phyloP scores from a whole-genome alignment of 768 basidiomycete species.

The Hemileccinum rubropunctum region DNA sequence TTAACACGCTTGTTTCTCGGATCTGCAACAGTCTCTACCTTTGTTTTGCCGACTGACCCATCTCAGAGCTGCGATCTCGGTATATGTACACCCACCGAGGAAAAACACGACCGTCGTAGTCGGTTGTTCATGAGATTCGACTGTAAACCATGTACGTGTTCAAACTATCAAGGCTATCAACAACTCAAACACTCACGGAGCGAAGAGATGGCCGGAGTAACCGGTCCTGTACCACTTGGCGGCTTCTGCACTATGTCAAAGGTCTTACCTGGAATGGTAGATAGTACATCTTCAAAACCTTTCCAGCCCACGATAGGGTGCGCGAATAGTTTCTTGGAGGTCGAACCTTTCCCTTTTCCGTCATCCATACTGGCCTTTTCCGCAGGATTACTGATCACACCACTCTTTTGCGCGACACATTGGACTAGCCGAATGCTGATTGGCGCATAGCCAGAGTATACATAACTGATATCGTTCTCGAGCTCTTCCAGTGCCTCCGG shows the following conservation, averaged over 20 bases:
- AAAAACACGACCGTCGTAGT: conserved; percentile 94
- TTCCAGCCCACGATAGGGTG: conserved; percentile 97
- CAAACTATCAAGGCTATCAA: neutral
- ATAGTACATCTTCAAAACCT: conserved; percentile 90
- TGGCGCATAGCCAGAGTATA: conserved; percentile 96
- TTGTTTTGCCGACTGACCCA: conserved; percentile 86
- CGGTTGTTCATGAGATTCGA: conserved; percentile 52
- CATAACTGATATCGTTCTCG: conserved; percentile 93
- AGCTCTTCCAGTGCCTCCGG: conserved; percentile 73
- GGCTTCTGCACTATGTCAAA: conserved; percentile 69
- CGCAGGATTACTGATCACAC: conserved; percentile 78
- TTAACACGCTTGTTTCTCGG: conserved; percentile 4
- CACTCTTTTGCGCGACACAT: conserved; percentile 88
- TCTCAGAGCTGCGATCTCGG: conserved; percentile 92
- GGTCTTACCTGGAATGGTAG: conserved; percentile 78
- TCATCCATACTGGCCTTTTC: conserved; percentile 46
- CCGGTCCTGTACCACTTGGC: conserved; percentile 26
- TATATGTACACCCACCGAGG: conserved; percentile 95
- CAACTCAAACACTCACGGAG: conserved; percentile 31
- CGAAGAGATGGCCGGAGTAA: conserved; percentile 28
- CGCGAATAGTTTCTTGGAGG: conserved; percentile 64
- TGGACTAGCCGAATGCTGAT: conserved; percentile 90
- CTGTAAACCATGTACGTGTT: conserved; percentile 26
- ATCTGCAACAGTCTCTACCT: conserved; percentile 45
- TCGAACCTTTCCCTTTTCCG: conserved; percentile 36